Evolutionary conservation across 345 rosid species (phyloP).

Genomic region (Odontarrhena argentea): DNA sequence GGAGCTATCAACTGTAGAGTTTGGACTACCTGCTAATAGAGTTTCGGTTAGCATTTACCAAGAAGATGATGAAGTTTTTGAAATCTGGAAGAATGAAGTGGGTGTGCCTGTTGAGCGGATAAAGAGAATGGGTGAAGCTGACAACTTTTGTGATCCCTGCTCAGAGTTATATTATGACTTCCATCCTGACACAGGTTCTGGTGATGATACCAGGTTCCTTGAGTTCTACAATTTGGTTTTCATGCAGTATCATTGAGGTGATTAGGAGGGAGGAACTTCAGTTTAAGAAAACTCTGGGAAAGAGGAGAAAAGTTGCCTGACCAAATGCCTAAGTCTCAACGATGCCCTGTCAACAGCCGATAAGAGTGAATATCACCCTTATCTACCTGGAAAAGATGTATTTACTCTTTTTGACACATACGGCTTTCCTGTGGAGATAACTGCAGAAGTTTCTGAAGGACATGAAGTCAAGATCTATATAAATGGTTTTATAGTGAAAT

Average conservation of each 20-base stretch:
- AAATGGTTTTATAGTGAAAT: constrained; percentile 71
- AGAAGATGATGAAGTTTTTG: constrained; percentile 88
- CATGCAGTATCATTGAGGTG: constrained; percentile 92
- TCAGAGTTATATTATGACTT: constrained; percentile 95
- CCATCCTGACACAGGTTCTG: constrained; percentile 76
- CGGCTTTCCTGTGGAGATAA: constrained; percentile 95
- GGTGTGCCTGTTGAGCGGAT: constrained; percentile 73
- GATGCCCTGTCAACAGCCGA: constrained; percentile 53
- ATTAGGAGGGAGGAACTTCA: constrained; percentile 80
- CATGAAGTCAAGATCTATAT: constrained; percentile 65
- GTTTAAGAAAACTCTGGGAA: constrained; percentile 84
- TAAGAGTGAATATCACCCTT: constrained; percentile 50
- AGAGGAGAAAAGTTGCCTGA: constrained; percentile 90
- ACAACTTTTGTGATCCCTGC: constrained; percentile 98
- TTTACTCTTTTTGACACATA: constrained; percentile 82
- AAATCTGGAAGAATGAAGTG: constrained; percentile 85
- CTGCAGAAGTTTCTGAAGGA: constrained; percentile 80
- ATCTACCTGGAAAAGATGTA: constrained; percentile 77
- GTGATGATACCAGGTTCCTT: constrained; percentile 79
- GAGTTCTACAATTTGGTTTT: constrained; percentile 96
- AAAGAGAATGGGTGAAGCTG: constrained; percentile 91
- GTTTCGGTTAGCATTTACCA: constrained; percentile 83
- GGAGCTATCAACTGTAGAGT: constrained; percentile 90
- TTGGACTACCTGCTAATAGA: constrained; percentile 65
- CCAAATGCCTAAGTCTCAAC: constrained; percentile 51